Evolutionary conservation across 2,329 filamentous ascomycete genomes (phyloP), one percentile per base, ranked within the genome.

Genomic region (Pleomassaria siparia): DNA sequence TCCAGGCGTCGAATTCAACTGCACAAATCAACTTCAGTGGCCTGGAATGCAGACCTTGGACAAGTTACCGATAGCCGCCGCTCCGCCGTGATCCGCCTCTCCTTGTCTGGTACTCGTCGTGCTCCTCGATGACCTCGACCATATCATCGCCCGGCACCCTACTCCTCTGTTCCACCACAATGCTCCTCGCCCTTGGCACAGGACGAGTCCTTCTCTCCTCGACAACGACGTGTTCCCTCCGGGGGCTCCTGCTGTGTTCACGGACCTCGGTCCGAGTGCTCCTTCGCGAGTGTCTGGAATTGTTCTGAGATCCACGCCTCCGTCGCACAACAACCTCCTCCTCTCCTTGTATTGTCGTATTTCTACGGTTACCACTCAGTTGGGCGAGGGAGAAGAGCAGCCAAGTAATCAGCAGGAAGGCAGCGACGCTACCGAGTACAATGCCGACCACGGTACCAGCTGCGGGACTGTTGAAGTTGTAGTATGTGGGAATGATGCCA

Each of bases 391-490:
- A 63, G 58, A 62, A 79, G 20, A 81, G 60, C 4, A 82, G 70
- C 75, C 76, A 81, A 26, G 79, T 66, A 24, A 82, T 51, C 5
- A 82, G 66, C 20, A 82, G 64, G 65, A 81, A 80, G 39, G 76
- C 80, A 6, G 69, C 73, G 18, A 82, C 75, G 46, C 73, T 76
- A 51, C 80, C 80, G 21, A 82, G 71, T 5, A 80, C 78, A 48
- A 86, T 85, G 45, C 83, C 84, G 9, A 76, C 81, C 1, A 86
- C 77, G 30, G 77, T 77, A 44, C 80, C 83, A 0, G 83, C 77
- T 1, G 74, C 39, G 0, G 82, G 82, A 5, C 81, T 77, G 21
- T 70, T 71, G 43, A 74, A 73, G 37, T 77, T 74, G 68, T 87
- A 87, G 56, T 81, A 81, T 21, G 80, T 77, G 1, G 84, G 83